Evolutionary conservation across 352 stramenopile genomes (phyloP).

Genomic region (Peronospora belbahrii): DNA sequence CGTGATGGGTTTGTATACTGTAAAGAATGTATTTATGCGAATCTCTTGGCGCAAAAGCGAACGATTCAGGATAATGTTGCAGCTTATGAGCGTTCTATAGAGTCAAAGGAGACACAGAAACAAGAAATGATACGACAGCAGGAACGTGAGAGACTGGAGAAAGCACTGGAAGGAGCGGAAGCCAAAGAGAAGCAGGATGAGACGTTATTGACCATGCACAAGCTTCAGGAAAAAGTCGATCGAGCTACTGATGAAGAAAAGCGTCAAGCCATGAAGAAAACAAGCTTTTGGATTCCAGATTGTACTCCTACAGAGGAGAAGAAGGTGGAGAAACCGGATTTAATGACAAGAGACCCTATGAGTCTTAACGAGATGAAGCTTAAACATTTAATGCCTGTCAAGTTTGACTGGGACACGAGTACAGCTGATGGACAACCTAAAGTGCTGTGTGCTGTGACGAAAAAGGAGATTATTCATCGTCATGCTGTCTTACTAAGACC

Average conservation of each 20-base stretch:
- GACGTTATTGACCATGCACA: constrained; percentile 16
- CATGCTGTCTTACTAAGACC: constrained; percentile 66
- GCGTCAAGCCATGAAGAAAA: constrained; percentile 68
- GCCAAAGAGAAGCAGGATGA: not conserved
- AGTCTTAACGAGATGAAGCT: constrained; percentile 76
- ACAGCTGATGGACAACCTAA: constrained; percentile 9
- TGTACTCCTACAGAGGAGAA: constrained; percentile 55
- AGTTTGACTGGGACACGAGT: constrained; percentile 62
- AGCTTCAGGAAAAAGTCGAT: constrained; percentile 74
- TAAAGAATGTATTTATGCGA: constrained; percentile 86
- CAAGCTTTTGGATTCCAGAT: constrained; percentile 83
- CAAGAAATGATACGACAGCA: constrained; percentile 42
- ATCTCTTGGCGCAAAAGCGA: constrained; percentile 77
- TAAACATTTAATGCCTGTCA: constrained; percentile 83
- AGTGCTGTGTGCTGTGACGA: constrained; percentile 69
- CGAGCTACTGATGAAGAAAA: constrained; percentile 61
- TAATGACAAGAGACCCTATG: constrained; percentile 77
- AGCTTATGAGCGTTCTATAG: constrained; percentile 56
- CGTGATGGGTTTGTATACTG: constrained; percentile 74
- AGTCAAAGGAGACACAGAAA: constrained; percentile 35
- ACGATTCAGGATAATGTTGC: constrained; percentile 62
- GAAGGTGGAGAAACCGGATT: constrained; percentile 51
- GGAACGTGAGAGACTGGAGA: constrained; percentile 46
- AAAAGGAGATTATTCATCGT: constrained; percentile 80
- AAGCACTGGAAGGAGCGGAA: constrained; percentile 33